Percentiles rank a stretch among this genome's conserved stretches.
phyloP scores from a whole-genome alignment of 805 yeast genomes.

The Candida parachauliodes region DNA sequence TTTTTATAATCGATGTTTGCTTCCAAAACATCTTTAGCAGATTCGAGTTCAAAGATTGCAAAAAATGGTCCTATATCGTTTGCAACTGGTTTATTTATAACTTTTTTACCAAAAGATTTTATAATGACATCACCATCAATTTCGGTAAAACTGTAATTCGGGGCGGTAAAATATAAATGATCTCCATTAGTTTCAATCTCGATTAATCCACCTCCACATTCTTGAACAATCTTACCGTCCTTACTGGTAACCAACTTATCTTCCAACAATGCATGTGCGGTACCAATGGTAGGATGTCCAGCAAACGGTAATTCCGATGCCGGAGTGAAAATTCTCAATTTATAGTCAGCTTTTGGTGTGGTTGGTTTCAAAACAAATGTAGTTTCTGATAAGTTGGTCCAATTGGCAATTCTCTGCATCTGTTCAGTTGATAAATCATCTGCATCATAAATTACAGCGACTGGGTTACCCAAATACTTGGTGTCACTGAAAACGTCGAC shows the following conservation, averaged over 20 bases:
- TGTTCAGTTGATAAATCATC: constrained; percentile 33
- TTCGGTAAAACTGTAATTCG: constrained; percentile 13
- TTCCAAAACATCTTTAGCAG: constrained; percentile 27
- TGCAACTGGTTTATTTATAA: constrained; percentile 19
- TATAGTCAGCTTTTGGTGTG: constrained; percentile 39
- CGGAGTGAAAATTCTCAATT: constrained; percentile 49
- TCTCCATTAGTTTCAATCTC: constrained; percentile 23
- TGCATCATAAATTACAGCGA: constrained; percentile 49
- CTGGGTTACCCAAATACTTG: constrained; percentile 49
- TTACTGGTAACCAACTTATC: constrained; percentile 25
- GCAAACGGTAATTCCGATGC: constrained; percentile 53
- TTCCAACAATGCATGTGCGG: constrained; percentile 45
- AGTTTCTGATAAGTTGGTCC: constrained; percentile 62
- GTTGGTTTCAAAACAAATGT: constrained; percentile 47
- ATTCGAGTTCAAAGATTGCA: constrained; percentile 33
- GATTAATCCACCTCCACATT: constrained; percentile 45
- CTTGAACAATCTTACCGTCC: constrained; percentile 32
- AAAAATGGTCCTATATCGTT: constrained; percentile 47
- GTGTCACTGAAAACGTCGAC: constrained; percentile 42
- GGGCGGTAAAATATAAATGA: constrained; percentile 25
- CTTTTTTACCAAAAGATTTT: constrained; percentile 9
- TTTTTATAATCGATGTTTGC: constrained; percentile 27
- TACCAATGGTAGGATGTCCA: constrained; percentile 62
- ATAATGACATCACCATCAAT: constrained; percentile 10
- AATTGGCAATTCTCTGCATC: constrained; percentile 48